These are phyloP conservation scores for Parastagonospora avenae DNA, from an alignment of 2,329 filamentous ascomycete species.

Conservation along the genomic window DNA sequence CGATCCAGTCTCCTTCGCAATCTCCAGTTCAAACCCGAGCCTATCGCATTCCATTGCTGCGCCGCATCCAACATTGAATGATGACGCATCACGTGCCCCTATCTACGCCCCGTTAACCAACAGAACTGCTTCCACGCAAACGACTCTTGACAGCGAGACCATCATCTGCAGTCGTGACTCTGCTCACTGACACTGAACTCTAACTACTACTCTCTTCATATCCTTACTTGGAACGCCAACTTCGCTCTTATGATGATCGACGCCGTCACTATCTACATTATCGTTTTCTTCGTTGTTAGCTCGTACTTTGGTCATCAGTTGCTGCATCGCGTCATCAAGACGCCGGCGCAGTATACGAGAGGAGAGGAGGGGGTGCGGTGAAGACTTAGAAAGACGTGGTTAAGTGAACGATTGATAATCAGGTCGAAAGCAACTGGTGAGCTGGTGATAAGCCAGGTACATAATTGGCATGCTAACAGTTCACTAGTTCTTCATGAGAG, in stretches of 20 bases:
- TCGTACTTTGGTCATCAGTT: conserved; percentile 13
- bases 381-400: no score
- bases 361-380: not conserved
- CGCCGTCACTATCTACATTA: conserved; percentile 5
- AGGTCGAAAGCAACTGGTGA: no score
- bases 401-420: no score
- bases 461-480: no score
- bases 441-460: no score
- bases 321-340: conserved; percentile 17
- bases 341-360: conserved; percentile 15
- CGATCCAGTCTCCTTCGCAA: not conserved
- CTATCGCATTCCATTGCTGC: not conserved
- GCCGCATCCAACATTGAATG: not conserved
- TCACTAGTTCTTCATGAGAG: no score
- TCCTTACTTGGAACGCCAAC: not conserved
- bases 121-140: not conserved
- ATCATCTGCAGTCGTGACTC: not conserved
- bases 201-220: not conserved
- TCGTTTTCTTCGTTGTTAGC: conserved; percentile 16
- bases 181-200: not conserved
- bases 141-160: not conserved
- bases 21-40: not conserved
- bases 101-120: no score
- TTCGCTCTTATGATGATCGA: conserved; percentile 9
- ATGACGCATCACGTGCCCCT: not conserved